Evolutionary conservation across 225 moss, liverwort and hornwort genomes (phyloP), one percentile per base, ranked within the genome.

Genomic region (Takakia lepidozioides): DNA sequence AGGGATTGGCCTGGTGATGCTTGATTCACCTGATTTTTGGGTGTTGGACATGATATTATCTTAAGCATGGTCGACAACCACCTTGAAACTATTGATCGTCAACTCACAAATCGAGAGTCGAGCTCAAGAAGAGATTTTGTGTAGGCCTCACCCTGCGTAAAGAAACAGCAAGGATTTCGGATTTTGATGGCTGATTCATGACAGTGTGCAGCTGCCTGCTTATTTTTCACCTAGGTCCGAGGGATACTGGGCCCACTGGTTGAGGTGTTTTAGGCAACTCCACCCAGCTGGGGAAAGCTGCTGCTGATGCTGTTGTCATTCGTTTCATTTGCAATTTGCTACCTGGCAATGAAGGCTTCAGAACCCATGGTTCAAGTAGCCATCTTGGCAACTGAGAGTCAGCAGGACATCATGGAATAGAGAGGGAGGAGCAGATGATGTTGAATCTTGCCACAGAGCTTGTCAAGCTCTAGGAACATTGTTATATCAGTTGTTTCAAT

Each of bases 371-470:
- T n/a, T n/a, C n/a, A n/a, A n/a, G n/a, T n/a, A n/a, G n/a, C n/a
- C n/a, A n/a, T n/a, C n/a, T n/a, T 93, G 24, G 71, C 88, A n/a
- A 78, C 93, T 3, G 88, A 93, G 55, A 83, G 64, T 38, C 61
- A 83, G 29, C 58, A 67, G 34, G 86, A 93, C 58, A 83, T 93
- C 42, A 88, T 93, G 85, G n/a, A n/a, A n/a, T n/a, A n/a, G n/a
- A n/a, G n/a, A n/a, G n/a, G n/a, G 93, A 88, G 60, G 92, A 93
- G 43, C 85, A 88, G 54, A 88, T 85, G 65, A 70, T 79, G 45
- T 57, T 93, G 46, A 81, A 78, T 36, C 73, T 93, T 32, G 85
- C 93, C 23, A 67, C 85, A 13, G 81, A 88, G 65, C 69, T 93
- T 47, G 85, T 88, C 43, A 76, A 78, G 54, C 67, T 93, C 47